Percentiles rank a stretch among this genome's conserved stretches.
Evolutionary conservation across 2,329 filamentous ascomycete genomes (phyloP).

Genomic region (Alternaria solani): DNA sequence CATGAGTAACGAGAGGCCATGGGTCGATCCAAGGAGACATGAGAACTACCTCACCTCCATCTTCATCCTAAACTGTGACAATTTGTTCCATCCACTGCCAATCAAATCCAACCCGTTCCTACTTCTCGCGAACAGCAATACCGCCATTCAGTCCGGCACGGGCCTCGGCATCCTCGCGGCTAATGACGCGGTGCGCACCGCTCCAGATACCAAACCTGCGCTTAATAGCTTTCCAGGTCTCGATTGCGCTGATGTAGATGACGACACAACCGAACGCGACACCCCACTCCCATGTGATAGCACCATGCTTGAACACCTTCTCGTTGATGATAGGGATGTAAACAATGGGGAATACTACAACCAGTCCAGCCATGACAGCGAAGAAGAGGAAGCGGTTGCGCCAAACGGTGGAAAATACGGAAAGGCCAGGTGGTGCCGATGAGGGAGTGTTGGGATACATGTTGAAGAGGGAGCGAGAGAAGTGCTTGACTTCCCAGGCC

Average conservation of each 20-base stretch:
- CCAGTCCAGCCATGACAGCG: slow-evolving; percentile 52
- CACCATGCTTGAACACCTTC: slow-evolving; percentile 56
- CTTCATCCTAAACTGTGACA: not conserved
- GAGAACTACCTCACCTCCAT: not conserved
- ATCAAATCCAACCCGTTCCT: not conserved
- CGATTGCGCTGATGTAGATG: slow-evolving; percentile 53
- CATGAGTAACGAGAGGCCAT: slow-evolving; percentile 14
- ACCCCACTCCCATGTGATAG: slow-evolving; percentile 58
- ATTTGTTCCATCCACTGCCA: slow-evolving; percentile 11
- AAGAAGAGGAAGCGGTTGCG: slow-evolving; percentile 57
- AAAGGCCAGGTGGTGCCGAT: slow-evolving; percentile 34
- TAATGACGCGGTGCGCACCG: slow-evolving; percentile 42
- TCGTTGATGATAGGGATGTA: slow-evolving; percentile 57
- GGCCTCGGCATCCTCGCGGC: slow-evolving; percentile 48
- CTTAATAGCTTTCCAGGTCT: slow-evolving; percentile 58
- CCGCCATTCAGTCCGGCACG: slow-evolving; percentile 34
- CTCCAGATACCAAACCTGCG: slow-evolving; percentile 47
- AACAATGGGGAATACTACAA: slow-evolving; percentile 55
- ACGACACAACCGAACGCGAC: slow-evolving; percentile 53
- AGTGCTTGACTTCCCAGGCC: slow-evolving; percentile 60
- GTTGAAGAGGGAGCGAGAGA: slow-evolving; percentile 55
- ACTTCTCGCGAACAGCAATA: slow-evolving; percentile 24
- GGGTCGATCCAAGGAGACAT: slow-evolving; percentile 20
- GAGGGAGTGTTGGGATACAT: slow-evolving; percentile 50
- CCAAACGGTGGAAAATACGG: slow-evolving; percentile 51